Conservation (phyloP, 768 basidiomycete species). For the Amanita phalloides region DNA sequence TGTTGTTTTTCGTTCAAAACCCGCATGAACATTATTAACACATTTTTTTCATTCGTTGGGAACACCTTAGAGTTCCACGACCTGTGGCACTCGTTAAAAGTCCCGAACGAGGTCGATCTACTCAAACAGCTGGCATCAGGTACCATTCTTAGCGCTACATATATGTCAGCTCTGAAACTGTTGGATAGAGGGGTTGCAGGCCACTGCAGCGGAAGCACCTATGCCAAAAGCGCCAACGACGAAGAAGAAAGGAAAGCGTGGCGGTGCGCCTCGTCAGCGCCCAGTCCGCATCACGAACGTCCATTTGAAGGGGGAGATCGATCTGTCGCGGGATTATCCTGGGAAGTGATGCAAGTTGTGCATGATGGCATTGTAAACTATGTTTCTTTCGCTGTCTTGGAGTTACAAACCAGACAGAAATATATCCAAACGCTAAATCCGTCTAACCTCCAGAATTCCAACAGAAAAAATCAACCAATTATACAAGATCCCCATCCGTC, state of each 20-base stretch:
- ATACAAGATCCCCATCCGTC: conserved; percentile 1
- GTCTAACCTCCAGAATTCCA: neutral
- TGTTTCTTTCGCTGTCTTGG: neutral
- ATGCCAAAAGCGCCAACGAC: conserved; percentile 41
- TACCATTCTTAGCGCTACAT: conserved; percentile 16
- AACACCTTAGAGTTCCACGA: conserved; percentile 64
- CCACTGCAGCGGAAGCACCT: conserved; percentile 56
- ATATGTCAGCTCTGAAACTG: conserved; percentile 7
- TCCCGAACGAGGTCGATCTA: conserved; percentile 80
- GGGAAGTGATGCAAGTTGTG: conserved; percentile 17
- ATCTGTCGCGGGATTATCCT: conserved; percentile 66
- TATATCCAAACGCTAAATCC: neutral
- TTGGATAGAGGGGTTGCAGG: conserved; percentile 64
- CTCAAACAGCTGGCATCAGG: conserved; percentile 68
- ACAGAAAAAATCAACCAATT: neutral
- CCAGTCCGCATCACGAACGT: conserved; percentile 81
- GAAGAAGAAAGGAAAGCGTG: conserved; percentile 78
- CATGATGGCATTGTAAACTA: neutral
- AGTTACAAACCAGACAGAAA: neutral
- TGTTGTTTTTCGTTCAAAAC: neutral
- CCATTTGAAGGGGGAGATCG: conserved; percentile 80
- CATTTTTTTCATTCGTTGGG: neutral
- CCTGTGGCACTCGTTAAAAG: conserved; percentile 76
- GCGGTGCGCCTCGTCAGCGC: conserved; percentile 60
- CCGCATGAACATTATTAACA: neutral